These are phyloP conservation scores for Leishmania turanica DNA, from an alignment of 208 protist genomes.

Conservation along the genomic window DNA sequence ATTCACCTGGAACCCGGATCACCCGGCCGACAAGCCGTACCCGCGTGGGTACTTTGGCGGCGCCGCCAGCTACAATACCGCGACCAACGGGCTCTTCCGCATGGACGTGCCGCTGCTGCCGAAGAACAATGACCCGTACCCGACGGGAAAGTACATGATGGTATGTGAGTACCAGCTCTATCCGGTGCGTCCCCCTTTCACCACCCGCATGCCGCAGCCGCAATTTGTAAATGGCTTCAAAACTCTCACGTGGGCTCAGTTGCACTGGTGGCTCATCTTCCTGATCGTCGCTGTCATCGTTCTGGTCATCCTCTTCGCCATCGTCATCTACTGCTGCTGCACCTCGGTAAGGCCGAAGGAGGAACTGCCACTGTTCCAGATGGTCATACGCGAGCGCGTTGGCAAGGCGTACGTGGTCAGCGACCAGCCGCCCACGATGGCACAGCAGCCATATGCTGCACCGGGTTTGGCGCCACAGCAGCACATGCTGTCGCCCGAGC, in stretches of 20 bases:
- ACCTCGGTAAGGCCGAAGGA: conserved; percentile 30
- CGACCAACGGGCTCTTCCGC: conserved; percentile 2
- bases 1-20: conserved; percentile 27
- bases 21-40: conserved; percentile 5
- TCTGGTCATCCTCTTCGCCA: conserved; percentile 27
- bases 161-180: conserved; percentile 46
- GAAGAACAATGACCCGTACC: conserved; percentile 32
- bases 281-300: conserved; percentile 38
- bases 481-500: not conserved
- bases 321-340: conserved; percentile 47
- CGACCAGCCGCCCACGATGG: not conserved
- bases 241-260: conserved; percentile 53
- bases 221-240: conserved; percentile 51
- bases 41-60: conserved; percentile 44
- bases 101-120: conserved; percentile 28
- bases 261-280: conserved; percentile 58
- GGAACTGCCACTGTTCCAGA: conserved; percentile 31
- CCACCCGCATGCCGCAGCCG: conserved; percentile 38
- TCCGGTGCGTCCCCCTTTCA: not conserved
- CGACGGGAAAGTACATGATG: conserved; percentile 24
- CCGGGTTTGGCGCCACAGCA: not conserved
- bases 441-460: conserved; percentile 5
- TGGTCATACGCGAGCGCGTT: conserved; percentile 59
- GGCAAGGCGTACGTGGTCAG: conserved; percentile 29
- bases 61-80: conserved; percentile 19